Evolutionary conservation across 345 rosid species (phyloP), one percentile per base, ranked within the genome.

Genomic region (Gossypium turneri): DNA sequence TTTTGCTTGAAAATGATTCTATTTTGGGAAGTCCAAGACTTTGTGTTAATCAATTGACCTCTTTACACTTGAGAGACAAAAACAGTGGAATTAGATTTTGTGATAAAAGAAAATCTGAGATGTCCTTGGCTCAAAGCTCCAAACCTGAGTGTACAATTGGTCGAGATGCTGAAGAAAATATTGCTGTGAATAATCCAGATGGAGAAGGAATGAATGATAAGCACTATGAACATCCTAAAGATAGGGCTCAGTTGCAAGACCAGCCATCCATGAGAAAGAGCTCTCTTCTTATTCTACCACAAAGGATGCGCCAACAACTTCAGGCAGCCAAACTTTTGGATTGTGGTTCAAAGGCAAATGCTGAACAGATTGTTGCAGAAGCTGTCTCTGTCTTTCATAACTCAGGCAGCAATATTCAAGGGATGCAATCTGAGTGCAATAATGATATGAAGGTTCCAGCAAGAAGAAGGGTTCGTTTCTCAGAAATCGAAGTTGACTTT

Each of bases 401-500:
- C 20, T 65, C 62, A 17, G 58, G 73, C 50, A 81, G 77, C 52
- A 77, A 51, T 59, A 20, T 44, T 66, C 76, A 74, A 10, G 56
- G 75, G 25, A 51, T 65, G 61, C 67, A 76, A 72, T 77, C 79
- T 58, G 66, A 65, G 52, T 10, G 53, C 47, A 25, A 71, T 47
- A 44, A 68, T 73, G 50, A 12, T 64, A 27, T 69, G 56, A 67
- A 62, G 20, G 67, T 70, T 67, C 74, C 67, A 73, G n/a, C 50
- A 47, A 79, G 81, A 78, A 90, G 84, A 80, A 75, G 70, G 48
- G 89, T 88, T 60, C 70, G 38, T 72, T n/a, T n/a, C n/a, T n/a
- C n/a, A n/a, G n/a, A n/a, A n/a, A n/a, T n/a, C n/a, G n/a, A n/a
- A n/a, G n/a, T n/a, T n/a, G n/a, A n/a, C n/a, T n/a, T n/a, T n/a